Percentiles rank a stretch among this genome's conserved stretches.
Evolutionary conservation across 2,329 filamentous ascomycete species (phyloP).

Genomic region (Cladophialophora psammophila): DNA sequence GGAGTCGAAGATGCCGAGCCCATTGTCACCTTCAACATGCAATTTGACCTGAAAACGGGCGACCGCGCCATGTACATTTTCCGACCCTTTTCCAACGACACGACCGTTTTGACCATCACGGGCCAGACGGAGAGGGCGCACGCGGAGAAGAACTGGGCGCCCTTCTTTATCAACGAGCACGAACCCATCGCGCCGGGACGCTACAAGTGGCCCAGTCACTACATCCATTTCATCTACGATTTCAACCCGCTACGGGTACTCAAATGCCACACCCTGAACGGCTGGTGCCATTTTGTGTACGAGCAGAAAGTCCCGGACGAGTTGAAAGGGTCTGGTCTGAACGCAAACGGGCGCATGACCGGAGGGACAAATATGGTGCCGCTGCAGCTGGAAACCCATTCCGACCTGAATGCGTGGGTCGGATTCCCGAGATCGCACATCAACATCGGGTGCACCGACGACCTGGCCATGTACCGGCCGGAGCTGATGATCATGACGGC

Average conservation of each 20-base stretch:
- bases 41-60: constrained; percentile 19
- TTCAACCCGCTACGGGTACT: constrained; percentile 25
- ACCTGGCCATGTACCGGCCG: constrained; percentile 31
- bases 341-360: constrained; percentile 28
- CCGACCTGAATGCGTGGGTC: constrained; percentile 22
- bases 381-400: constrained; percentile 13
- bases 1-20: constrained; percentile 39
- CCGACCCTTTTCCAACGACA: constrained; percentile 38
- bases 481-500: constrained; percentile 35
- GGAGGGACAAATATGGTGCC: constrained; percentile 37
- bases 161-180: constrained; percentile 34
- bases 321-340: constrained; percentile 9
- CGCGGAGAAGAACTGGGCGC: constrained; percentile 40
- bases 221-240: constrained; percentile 34
- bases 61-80: constrained; percentile 38
- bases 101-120: constrained; percentile 34
- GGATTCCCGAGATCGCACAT: constrained; percentile 35
- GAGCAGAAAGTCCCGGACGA: constrained; percentile 27
- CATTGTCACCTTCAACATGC: constrained; percentile 42
- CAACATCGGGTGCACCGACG: constrained; percentile 25
- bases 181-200: constrained; percentile 2
- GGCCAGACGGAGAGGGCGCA: constrained; percentile 23
- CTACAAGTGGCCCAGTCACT: constrained; percentile 26
- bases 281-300: constrained; percentile 29
- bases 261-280: constrained; percentile 24